Conservation (phyloP, 139 green algal species). For the Coelastrella sp. region DNA sequence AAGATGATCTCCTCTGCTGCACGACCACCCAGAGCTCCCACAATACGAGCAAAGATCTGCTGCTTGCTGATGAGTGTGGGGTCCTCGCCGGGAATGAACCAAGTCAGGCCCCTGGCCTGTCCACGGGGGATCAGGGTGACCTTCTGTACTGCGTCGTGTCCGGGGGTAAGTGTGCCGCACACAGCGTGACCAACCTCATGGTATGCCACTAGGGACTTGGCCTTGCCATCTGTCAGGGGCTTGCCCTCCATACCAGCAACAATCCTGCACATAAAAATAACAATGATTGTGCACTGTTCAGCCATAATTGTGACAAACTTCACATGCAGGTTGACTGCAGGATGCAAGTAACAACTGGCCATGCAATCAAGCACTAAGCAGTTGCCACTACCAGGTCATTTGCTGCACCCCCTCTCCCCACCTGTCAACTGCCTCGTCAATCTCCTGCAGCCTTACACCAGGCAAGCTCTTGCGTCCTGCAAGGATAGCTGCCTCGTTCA, state of each 20-base stretch:
- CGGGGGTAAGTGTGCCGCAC: conserved; percentile 94
- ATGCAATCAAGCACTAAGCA: not conserved
- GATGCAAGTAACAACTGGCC: too few relatives aligned
- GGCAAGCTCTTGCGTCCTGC: conserved; percentile 87
- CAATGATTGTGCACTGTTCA: not conserved
- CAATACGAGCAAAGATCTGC: conserved; percentile 98
- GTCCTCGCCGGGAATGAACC: conserved; percentile 98
- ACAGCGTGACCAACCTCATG: conserved; percentile 98
- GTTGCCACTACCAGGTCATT: not conserved
- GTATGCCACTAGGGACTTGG: conserved; percentile 96
- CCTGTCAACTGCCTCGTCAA: conserved; percentile 97
- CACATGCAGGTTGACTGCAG: not conserved
- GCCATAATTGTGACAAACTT: not conserved
- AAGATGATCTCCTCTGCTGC: conserved; percentile 99
- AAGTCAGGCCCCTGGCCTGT: conserved; percentile 97
- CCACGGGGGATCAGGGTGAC: conserved; percentile 98
- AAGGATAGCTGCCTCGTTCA: conserved; percentile 99
- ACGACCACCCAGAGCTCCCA: conserved; percentile 95
- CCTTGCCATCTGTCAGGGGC: conserved; percentile 97
- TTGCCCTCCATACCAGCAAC: conserved; percentile 98
- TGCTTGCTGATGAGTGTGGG: conserved; percentile 95
- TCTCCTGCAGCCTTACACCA: conserved; percentile 82
- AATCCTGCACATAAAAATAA: conserved; percentile 66
- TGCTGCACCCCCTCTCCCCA: conserved; percentile 61
- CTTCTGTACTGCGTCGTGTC: conserved; percentile 99